Percentiles rank a stretch among this genome's conserved stretches.
Conservation (phyloP, 2,329 filamentous ascomycete genomes). For the Madurella mycetomatis region DNA sequence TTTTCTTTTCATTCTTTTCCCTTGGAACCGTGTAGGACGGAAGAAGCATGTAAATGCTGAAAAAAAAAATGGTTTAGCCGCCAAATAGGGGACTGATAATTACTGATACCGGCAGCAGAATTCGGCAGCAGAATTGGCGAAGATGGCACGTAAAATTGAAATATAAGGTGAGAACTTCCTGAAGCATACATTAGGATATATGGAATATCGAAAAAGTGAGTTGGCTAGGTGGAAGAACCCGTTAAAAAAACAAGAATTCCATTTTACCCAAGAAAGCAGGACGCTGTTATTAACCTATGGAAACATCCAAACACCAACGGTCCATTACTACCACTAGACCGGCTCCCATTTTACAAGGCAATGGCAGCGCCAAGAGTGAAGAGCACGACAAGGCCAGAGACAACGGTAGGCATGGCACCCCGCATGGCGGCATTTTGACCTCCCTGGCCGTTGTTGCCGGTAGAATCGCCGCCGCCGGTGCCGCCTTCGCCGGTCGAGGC, state of each 20-base stretch:
- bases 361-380: constrained; percentile 39
- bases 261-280: neutral
- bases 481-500: constrained; percentile 42
- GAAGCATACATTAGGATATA: too few relatives aligned
- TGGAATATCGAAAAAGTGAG: too few relatives aligned
- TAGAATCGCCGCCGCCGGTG: constrained; percentile 33
- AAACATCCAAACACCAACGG: neutral
- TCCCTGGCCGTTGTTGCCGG: constrained; percentile 26
- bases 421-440: constrained; percentile 26
- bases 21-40: too few relatives aligned
- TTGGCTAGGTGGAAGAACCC: neutral
- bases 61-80: too few relatives aligned
- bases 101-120: too few relatives aligned
- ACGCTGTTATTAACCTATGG: neutral
- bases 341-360: constrained; percentile 14
- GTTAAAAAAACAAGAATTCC: neutral
- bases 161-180: too few relatives aligned
- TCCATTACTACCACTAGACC: neutral
- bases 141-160: too few relatives aligned
- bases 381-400: constrained; percentile 34
- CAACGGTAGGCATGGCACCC: constrained; percentile 27
- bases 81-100: too few relatives aligned
- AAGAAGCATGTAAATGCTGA: too few relatives aligned
- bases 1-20: too few relatives aligned
- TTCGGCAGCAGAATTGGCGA: too few relatives aligned